phyloP scores from a whole-genome alignment of 2,329 filamentous ascomycete species.

The Cladobotryum mycophilum region DNA sequence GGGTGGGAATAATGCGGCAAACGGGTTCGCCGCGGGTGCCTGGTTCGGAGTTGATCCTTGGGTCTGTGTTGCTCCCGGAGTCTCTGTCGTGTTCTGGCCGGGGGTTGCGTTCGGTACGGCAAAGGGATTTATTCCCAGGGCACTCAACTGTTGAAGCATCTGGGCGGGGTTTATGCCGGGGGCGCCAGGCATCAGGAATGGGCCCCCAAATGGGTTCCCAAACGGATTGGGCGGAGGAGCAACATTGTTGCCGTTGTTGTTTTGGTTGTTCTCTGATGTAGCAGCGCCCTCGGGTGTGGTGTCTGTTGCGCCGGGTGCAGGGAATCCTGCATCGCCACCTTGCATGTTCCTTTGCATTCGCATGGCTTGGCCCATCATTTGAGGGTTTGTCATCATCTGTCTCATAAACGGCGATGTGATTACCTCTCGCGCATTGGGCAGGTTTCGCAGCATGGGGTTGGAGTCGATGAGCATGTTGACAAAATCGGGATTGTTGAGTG shows the following conservation, averaged over 20 bases:
- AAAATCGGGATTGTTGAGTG: slow-evolving; percentile 89
- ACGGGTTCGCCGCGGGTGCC: slow-evolving; percentile 52
- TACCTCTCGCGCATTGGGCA: slow-evolving; percentile 74
- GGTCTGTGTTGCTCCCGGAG: slow-evolving; percentile 17
- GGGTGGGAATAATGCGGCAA: slow-evolving; percentile 56
- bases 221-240: slow-evolving; percentile 36
- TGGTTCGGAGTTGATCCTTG: slow-evolving; percentile 23
- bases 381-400: slow-evolving; percentile 87
- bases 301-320: slow-evolving; percentile 86
- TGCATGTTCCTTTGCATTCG: slow-evolving; percentile 71
- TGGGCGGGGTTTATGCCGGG: slow-evolving; percentile 19
- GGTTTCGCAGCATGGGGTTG: slow-evolving; percentile 73
- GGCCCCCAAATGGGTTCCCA: slow-evolving; percentile 26
- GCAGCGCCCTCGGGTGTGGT: slow-evolving; percentile 58
- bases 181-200: slow-evolving; percentile 18
- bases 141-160: slow-evolving; percentile 22
- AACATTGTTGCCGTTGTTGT: slow-evolving; percentile 21
- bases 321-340: slow-evolving; percentile 59
- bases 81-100: slow-evolving; percentile 21
- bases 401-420: slow-evolving; percentile 84
- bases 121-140: slow-evolving; percentile 31
- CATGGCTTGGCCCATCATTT: slow-evolving; percentile 73
- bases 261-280: slow-evolving; percentile 22
- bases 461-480: slow-evolving; percentile 91
- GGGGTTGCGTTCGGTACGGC: slow-evolving; percentile 22